Evolutionary conservation across 2,329 filamentous ascomycete genomes (phyloP).

Genomic region (Colletotrichum costaricense): DNA sequence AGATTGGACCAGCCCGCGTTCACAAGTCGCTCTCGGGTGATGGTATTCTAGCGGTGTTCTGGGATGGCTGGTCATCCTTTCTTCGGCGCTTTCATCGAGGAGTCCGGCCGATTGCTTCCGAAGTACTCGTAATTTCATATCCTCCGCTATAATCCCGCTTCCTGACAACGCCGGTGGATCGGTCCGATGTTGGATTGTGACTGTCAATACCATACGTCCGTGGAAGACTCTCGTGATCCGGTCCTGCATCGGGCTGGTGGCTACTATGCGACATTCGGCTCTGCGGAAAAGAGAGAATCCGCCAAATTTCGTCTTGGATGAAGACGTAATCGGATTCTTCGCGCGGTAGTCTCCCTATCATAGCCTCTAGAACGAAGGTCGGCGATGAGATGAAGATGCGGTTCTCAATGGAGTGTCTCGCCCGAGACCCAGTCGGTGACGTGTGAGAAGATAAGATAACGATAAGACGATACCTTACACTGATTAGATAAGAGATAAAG

Average conservation of each 20-base stretch:
- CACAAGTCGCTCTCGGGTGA: not conserved
- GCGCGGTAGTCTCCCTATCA: too few species aligned
- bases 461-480: not conserved
- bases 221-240: not conserved
- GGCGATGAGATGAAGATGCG: too few species aligned
- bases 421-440: too few species aligned
- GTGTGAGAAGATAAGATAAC: not conserved
- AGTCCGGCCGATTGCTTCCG: too few species aligned
- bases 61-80: not conserved
- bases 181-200: not conserved
- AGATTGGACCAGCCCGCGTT: not conserved
- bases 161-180: not conserved
- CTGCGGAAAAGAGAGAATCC: not conserved
- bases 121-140: not conserved
- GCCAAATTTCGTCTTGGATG: not conserved
- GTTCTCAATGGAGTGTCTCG: too few species aligned
- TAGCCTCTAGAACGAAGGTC: too few species aligned
- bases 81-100: not conserved
- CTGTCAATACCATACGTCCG: not conserved
- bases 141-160: not conserved
- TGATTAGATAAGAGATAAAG: not conserved
- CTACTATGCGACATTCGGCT: not conserved
- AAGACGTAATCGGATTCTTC: not conserved
- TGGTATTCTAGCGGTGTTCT: not conserved
- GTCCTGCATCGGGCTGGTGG: not conserved